Evolutionary conservation across 1,284 basidiomycete species (phyloP).

Genomic region (Rhodotorula sp.): DNA sequence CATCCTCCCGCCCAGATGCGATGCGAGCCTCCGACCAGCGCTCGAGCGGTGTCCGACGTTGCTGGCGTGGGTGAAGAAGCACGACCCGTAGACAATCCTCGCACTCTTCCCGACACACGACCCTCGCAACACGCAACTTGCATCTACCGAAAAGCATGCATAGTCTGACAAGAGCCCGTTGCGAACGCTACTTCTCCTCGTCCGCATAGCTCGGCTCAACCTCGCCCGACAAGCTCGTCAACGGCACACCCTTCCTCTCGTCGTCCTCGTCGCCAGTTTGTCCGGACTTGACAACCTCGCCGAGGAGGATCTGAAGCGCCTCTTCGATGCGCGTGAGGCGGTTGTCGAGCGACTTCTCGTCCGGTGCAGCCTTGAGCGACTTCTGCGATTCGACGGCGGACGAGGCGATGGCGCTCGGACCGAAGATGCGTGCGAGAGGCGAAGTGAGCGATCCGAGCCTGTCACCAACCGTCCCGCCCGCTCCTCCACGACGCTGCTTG

Average conservation of each 20-base stretch:
- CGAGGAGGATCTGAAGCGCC: constrained; percentile 26
- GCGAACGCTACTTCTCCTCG: not conserved
- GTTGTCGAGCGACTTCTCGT: constrained; percentile 5
- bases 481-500: not conserved
- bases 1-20: constrained; percentile 22
- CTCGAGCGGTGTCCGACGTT: constrained; percentile 28
- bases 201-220: constrained; percentile 14
- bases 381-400: not conserved
- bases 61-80: constrained; percentile 17
- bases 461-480: not conserved
- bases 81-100: constrained; percentile 9
- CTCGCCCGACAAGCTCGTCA: constrained; percentile 19
- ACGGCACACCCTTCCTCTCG: not conserved
- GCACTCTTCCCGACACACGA: too few relatives aligned
- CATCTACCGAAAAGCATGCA: not conserved
- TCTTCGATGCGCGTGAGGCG: constrained; percentile 31
- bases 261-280: not conserved
- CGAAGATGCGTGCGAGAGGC: constrained; percentile 20
- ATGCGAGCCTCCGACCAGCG: constrained; percentile 15
- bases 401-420: not conserved
- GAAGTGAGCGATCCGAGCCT: constrained; percentile 5
- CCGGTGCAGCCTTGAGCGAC: too few relatives aligned
- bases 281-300: constrained; percentile 21
- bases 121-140: not conserved
- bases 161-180: not conserved